phyloP scores from a whole-genome alignment of 177 flowering plant genomes.

The Telopea speciosissima region DNA sequence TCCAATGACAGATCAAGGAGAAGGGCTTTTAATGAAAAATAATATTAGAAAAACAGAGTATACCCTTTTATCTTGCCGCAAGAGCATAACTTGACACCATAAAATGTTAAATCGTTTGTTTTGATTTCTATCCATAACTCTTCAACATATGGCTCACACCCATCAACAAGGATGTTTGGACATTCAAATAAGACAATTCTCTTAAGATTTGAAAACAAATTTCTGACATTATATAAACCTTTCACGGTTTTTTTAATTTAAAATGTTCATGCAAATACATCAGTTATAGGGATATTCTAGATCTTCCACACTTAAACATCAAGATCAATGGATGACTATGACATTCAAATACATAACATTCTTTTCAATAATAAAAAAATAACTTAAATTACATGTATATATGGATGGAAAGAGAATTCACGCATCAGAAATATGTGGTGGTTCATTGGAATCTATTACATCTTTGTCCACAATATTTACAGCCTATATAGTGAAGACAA shows the following conservation, averaged over 20 bases:
- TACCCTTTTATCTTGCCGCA: slow-evolving; percentile 74
- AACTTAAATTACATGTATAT: no score
- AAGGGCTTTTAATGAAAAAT: background rate
- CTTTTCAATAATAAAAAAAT: background rate
- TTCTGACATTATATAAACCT: no score
- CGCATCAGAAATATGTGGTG: no score
- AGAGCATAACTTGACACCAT: slow-evolving; percentile 75
- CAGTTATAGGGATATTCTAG: no score
- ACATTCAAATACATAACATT: background rate
- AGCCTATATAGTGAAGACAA: background rate
- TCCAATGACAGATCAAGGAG: no score
- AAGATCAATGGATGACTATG: background rate
- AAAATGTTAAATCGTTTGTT: slow-evolving; percentile 45
- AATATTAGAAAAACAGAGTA: background rate
- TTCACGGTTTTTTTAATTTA: no score
- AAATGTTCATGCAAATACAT: no score
- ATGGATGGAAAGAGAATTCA: no score
- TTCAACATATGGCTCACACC: slow-evolving; percentile 80
- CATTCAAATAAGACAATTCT: slow-evolving; percentile 10
- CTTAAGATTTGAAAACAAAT: background rate
- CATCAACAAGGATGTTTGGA: slow-evolving; percentile 72
- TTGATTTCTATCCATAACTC: slow-evolving; percentile 76
- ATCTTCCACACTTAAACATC: background rate
- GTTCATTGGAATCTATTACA: no score
- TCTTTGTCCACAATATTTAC: background rate